Conservation (phyloP, 768 basidiomycete species). For the Termitomyces sp. region DNA sequence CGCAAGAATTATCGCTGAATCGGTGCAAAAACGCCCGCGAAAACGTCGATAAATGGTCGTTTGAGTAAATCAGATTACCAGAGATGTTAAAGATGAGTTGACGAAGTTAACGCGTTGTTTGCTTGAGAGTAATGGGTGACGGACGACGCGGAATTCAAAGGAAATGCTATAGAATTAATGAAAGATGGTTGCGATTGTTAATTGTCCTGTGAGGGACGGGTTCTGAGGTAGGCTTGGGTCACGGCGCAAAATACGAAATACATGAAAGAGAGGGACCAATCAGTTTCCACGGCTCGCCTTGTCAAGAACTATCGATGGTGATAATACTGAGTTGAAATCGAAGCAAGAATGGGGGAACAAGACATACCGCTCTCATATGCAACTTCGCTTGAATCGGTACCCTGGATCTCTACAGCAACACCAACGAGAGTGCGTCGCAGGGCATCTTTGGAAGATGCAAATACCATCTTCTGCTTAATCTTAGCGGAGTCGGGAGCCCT, state of each 20-base stretch:
- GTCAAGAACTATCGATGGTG: constrained; percentile 25
- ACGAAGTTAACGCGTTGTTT: background rate
- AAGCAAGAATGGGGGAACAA: background rate
- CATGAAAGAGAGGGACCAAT: constrained; percentile 5
- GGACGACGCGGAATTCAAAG: background rate
- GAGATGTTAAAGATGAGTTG: background rate
- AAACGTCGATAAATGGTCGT: background rate
- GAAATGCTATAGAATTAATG: background rate
- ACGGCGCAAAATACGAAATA: constrained; percentile 11
- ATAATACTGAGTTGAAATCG: background rate
- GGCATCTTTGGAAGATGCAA: constrained; percentile 83
- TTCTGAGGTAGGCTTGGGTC: constrained; percentile 9
- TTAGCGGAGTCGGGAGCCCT: constrained; percentile 88
- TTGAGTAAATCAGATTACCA: background rate
- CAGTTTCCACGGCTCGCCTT: constrained; percentile 28
- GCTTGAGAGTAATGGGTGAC: background rate
- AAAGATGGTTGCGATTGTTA: constrained; percentile 2
- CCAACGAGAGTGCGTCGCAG: constrained; percentile 73
- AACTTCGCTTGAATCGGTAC: constrained; percentile 74
- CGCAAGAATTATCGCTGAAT: background rate
- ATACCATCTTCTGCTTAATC: constrained; percentile 92
- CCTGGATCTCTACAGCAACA: constrained; percentile 81
- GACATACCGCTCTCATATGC: constrained; percentile 64
- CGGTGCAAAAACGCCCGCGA: background rate
- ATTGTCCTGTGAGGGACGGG: constrained; percentile 5